Base-by-base conservation (phyloP, 2,329 filamentous ascomycete species). In the Arachnopeziza araneosa region DNA sequence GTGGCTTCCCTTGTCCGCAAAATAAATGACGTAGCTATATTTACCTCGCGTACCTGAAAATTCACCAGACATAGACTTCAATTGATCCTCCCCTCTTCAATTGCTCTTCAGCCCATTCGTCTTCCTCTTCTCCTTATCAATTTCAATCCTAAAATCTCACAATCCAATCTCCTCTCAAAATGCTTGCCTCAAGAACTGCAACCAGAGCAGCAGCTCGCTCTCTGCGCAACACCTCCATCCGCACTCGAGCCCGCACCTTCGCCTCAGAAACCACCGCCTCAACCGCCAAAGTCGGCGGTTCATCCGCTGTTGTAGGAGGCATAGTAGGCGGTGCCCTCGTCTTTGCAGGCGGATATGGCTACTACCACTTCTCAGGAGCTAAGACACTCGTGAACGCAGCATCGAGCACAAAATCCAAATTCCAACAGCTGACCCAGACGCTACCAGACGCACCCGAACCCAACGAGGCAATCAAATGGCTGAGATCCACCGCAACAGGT, bases 391-490 rank as follows among this genome's bases (percentile, higher is more conserved):
- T 83, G 12, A 71, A 77, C 55, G 77, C 79, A 2, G 76, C 78
- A 10, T 78, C 80, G 57, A 79, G 85, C 57, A 83, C 85, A 1
- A 81, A 85, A 70, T 75, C 78, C 57, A 84, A 88, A 69, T 83
- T 88, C 72, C 75, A 85, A 49, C 77, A 79, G 8, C 81, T 86
- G 1, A 80, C 82, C 36, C 76, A 84, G 65, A 84, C 84, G 70
- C 76, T 89, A 6, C 81, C 86, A 64, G 75, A 86, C 58, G 83
- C 87, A 0, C 88, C 89, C 0, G 80, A 84, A 61, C 80, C 86
- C 17, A 87, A 89, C 63, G 80, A 89, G 72, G 87, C 88, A 1
- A 76, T 90, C 49, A 74, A 81, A 62, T 86, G 82, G 76, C 80
- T 92, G 62, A 84, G 85, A 68, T 77, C 84, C 60, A 85, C 86